Conservation (phyloP, 768 basidiomycete genomes). For the Hericium coralloides region DNA sequence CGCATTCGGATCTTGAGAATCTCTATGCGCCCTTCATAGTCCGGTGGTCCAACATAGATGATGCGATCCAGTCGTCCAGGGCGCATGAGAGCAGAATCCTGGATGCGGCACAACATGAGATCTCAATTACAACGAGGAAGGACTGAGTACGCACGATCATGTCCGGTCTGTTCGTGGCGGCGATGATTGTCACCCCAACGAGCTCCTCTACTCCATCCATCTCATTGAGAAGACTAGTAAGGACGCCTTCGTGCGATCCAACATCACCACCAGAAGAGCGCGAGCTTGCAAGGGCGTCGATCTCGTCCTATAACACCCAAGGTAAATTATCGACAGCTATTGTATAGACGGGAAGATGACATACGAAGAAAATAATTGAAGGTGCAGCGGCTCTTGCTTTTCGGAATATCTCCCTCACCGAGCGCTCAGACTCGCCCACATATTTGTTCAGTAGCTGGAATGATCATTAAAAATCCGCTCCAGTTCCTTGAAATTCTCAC, state of each 20-base stretch:
- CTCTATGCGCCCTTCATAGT: slow-evolving; percentile 68
- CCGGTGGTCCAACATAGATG: slow-evolving; percentile 90
- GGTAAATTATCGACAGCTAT: not conserved
- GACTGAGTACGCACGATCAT: slow-evolving; percentile 41
- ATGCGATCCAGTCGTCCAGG: slow-evolving; percentile 93
- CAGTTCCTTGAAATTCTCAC: not conserved
- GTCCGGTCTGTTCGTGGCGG: slow-evolving; percentile 94
- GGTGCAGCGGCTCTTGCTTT: slow-evolving; percentile 93
- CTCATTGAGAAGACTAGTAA: slow-evolving; percentile 90
- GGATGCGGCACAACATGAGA: not conserved
- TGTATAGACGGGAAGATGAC: slow-evolving; percentile 20
- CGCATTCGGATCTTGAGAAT: slow-evolving; percentile 72
- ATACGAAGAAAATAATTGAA: slow-evolving; percentile 92
- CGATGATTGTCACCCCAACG: slow-evolving; percentile 89
- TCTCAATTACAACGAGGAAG: not conserved
- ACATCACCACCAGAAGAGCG: slow-evolving; percentile 48
- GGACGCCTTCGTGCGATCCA: slow-evolving; percentile 74
- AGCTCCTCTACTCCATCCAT: slow-evolving; percentile 98
- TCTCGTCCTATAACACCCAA: slow-evolving; percentile 69
- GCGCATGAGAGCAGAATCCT: slow-evolving; percentile 94
- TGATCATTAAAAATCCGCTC: not conserved
- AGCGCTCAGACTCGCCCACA: slow-evolving; percentile 94
- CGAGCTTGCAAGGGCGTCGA: slow-evolving; percentile 86
- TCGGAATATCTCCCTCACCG: slow-evolving; percentile 89
- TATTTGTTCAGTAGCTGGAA: slow-evolving; percentile 87